Conservation (phyloP, 2,329 filamentous ascomycete species). For the Aspergillus pseudoterreus region DNA sequence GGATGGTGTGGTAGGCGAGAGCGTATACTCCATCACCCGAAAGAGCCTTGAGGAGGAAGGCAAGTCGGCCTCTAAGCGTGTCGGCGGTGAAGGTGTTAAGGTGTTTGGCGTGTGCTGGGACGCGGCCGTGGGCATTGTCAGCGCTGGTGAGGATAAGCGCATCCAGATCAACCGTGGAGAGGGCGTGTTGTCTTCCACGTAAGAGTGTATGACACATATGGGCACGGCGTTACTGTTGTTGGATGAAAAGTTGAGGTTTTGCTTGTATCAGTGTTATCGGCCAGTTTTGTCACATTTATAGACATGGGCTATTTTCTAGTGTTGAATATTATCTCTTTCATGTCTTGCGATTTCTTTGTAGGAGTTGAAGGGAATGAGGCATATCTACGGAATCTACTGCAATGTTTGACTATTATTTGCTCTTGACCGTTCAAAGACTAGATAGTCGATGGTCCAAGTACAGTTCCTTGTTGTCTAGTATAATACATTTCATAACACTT, state of each 20-base stretch:
- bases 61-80: constrained; percentile 54
- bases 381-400: too few species aligned
- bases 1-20: constrained; percentile 63
- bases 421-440: too few species aligned
- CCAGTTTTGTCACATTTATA: not conserved
- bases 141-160: constrained; percentile 86
- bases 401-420: too few species aligned
- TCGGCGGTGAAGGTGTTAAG: constrained; percentile 80
- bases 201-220: constrained; percentile 26
- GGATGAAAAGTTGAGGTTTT: constrained; percentile 28
- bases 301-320: not conserved
- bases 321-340: too few species aligned
- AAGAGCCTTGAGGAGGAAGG: constrained; percentile 66
- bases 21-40: constrained; percentile 71
- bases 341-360: too few species aligned
- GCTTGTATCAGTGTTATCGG: constrained; percentile 3
- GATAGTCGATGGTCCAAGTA: not conserved
- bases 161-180: constrained; percentile 82
- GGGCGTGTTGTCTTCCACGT: constrained; percentile 37
- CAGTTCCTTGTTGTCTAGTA: constrained; percentile 9
- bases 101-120: constrained; percentile 90
- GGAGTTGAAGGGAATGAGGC: too few species aligned
- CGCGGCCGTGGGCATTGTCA: constrained; percentile 79
- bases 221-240: constrained; percentile 25
- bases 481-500: constrained; percentile 15